Evolutionary conservation across 495 filamentous ascomycete species (phyloP), one percentile per base, ranked within the genome.

Genomic region (Rhypophila decipiens): DNA sequence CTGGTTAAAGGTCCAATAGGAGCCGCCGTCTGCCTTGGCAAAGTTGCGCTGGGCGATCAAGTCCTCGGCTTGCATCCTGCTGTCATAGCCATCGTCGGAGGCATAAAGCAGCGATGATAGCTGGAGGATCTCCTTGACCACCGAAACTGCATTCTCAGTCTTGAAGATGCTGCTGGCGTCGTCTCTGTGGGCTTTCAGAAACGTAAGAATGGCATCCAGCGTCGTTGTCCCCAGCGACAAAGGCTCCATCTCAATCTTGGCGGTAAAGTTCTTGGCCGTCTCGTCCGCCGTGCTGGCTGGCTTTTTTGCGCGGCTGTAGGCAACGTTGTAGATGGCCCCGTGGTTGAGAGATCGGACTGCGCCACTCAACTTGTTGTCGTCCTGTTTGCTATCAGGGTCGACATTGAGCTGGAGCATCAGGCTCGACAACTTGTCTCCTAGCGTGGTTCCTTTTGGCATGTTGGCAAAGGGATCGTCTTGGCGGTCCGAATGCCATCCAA

Each of bases 401-500:
- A 31, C 13, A 31, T 31, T 13, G 27, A 31, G 27, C 27, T 31
- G 27, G 27, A 31, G 27, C 27, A 31, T 31, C 27, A 31, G 13
- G 13, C 27, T 31, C 7, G 27, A 31, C 27, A 31, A 13, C 27
- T 31, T 31, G 27, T 7, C 27, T 31, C 27, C 27, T 13, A 31
- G 13, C 7, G 7, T 31, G 27, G 7, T 31, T 7, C 13, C 27
- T 7, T 7, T 13, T 13, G 27, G 7, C 7, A 31, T 31, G 27
- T 31, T 15, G 35, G 23, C 39, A 20, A 43, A 29, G 23, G 54
- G 59, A 43, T 66, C 60, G 13, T 60, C 47, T 11, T 51, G 27
- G 17, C 15, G 19, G 11, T 65, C 47, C 3, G 61, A 58, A 46
- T 79, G 70, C 73, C 72, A 79, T 2, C 77, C 75, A 3, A 79